Base-by-base conservation (phyloP, 352 stramenopile genomes). In the Pythium scleroteichum region DNA sequence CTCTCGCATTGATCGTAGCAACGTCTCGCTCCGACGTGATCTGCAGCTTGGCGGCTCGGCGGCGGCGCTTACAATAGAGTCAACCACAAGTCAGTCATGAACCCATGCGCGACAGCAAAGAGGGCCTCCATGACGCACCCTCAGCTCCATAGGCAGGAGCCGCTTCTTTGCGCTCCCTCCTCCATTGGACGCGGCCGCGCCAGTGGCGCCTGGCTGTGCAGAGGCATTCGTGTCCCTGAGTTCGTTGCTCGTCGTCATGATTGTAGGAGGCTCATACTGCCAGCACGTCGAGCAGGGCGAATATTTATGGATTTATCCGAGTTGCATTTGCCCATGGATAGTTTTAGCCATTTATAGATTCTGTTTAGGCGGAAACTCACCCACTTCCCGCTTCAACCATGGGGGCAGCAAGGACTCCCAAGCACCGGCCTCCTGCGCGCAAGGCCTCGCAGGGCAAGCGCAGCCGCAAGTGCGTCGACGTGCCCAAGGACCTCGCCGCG, bases 71-170 rank as follows among this genome's bases (percentile, higher is more conserved):
- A 17, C 20, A n/a, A 42, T 22, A 35, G 17, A 9, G 23, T 19
- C 33, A 32, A 19, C 35, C 3, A 32, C n/a, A 19, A 12, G 44
- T 52, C 35, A 58, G 20, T n/a, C n/a, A n/a, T n/a, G n/a, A n/a
- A n/a, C n/a, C n/a, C n/a, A n/a, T n/a, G n/a, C n/a, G n/a, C n/a
- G n/a, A n/a, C n/a, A 10, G 29, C 29, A 35, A 10, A 35, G 5
- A 5, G 29, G 10, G 12, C n/a, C 26, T 1, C 10, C 51, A 33
- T 7, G 5, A 77, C 82, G 44, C 26, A 92, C 82, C 50, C 82
- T 76, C 56, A 92, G 45, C 27, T 92, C 82, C 75, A 79, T 92
- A 1, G 82, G 82, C 40, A 92, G 65, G 20, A 92, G 60, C 9
- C 82, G 70, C 70, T 87, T 88, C 66, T 85, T 87, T 29, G 53